phyloP scores from a whole-genome alignment of 768 basidiomycete genomes.

The Pholiota molesta region DNA sequence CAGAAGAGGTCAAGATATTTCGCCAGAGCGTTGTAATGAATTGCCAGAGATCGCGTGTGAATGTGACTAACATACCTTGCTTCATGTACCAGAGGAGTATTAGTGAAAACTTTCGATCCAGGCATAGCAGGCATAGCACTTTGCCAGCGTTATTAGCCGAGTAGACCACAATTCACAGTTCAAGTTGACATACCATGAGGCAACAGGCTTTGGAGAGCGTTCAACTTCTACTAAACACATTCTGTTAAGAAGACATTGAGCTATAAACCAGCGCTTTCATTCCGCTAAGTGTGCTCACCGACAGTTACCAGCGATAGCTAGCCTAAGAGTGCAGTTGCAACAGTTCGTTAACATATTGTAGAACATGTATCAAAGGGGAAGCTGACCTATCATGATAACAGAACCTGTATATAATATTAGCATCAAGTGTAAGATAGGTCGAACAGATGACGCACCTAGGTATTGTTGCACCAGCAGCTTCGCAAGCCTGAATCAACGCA shows the following conservation, averaged over 20 bases:
- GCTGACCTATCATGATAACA: constrained; percentile 84
- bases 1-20: too few relatives aligned
- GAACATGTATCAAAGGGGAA: neutral
- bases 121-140: constrained; percentile 99
- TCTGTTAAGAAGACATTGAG: constrained; percentile 38
- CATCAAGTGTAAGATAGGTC: constrained; percentile 14
- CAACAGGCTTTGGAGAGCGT: constrained; percentile 91
- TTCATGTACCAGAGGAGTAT: constrained; percentile 89
- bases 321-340: constrained; percentile 41
- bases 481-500: constrained; percentile 96
- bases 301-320: constrained; percentile 98
- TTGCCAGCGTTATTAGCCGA: constrained; percentile 6
- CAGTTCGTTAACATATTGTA: constrained; percentile 4
- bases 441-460: constrained; percentile 58
- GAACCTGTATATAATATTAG: constrained; percentile 50
- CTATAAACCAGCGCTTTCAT: constrained; percentile 4
- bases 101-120: constrained; percentile 90
- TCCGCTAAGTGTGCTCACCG: constrained; percentile 55
- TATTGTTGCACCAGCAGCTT: constrained; percentile 81
- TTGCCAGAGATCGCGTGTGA: neutral
- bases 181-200: constrained; percentile 69
- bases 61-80: constrained; percentile 54
- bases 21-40: too few relatives aligned
- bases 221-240: constrained; percentile 99
- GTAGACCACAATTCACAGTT: neutral